Percentiles rank a stretch among this genome's conserved stretches.
Conservation (phyloP, 257 asterid species). For the Apocynum venetum region DNA sequence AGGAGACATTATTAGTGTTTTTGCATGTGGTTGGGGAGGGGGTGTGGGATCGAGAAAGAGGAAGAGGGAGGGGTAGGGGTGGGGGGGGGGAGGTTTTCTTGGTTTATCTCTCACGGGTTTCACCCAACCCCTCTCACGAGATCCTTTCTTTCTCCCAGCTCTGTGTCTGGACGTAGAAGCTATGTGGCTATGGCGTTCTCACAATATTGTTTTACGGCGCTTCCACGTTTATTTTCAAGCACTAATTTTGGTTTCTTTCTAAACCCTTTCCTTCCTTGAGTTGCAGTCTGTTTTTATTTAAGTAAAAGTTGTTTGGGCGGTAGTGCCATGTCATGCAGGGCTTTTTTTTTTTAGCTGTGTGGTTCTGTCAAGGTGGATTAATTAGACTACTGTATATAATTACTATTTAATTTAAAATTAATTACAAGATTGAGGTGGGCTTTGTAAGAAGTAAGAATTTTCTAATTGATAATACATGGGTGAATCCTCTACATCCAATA, state of each 20-base stretch:
- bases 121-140: constrained; percentile 33
- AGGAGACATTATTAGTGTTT: constrained; percentile 18
- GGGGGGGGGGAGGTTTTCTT: background rate
- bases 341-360: background rate
- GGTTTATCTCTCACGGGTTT: constrained; percentile 33
- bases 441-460: too few relatives aligned
- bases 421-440: too few relatives aligned
- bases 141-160: constrained; percentile 10
- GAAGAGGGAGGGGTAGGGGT: background rate
- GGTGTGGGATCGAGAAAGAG: too few relatives aligned
- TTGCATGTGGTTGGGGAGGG: constrained; percentile 10
- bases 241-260: background rate
- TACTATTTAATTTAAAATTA: too few relatives aligned
- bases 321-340: constrained; percentile 23
- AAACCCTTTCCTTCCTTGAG: background rate
- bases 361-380: too few relatives aligned
- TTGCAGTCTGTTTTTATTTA: constrained; percentile 9
- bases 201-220: constrained; percentile 17
- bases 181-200: background rate
- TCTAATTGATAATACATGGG: too few relatives aligned
- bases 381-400: too few relatives aligned
- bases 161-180: background rate
- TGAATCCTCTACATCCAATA: too few relatives aligned
- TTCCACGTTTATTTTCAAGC: constrained; percentile 24
- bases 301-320: constrained; percentile 17